Base-by-base conservation (phyloP, 257 asterid genomes). In the Eucommia ulmoides region DNA sequence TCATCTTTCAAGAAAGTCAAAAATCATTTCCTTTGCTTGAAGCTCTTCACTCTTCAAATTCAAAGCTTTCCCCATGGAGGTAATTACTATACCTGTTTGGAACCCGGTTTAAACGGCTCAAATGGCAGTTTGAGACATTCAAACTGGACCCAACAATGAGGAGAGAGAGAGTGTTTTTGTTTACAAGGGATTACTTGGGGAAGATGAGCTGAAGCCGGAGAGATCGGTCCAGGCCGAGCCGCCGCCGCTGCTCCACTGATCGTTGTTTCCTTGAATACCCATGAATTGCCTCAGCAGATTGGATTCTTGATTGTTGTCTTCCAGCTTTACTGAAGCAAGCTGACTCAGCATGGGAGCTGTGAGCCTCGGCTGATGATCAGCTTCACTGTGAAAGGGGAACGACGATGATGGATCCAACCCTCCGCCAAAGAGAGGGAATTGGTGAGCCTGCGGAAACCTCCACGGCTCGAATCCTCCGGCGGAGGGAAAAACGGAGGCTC, bases 141-240 rank as follows among this genome's bases (percentile, higher is more conserved):
- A n/a, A n/a, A n/a, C n/a, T n/a, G n/a, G n/a, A n/a, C n/a, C n/a
- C n/a, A n/a, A n/a, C n/a, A n/a, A n/a, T n/a, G n/a, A n/a, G n/a
- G n/a, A n/a, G n/a, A n/a, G n/a, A n/a, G n/a, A n/a, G n/a, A n/a
- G n/a, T n/a, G n/a, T n/a, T n/a, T n/a, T n/a, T n/a, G n/a, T 4
- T 38, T 38, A 42, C 19, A 42, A 42, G 48, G 48, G 48, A 61
- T 80, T 80, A 55, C 77, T 79, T 18, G 88, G 71, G 0, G 97
- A 79, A 50, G 88, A 73, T 26, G 95, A 79, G 58, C 84, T 79
- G 69, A 88, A 88, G 58, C 78, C 70, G 4, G 94, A 68, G 54
- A 84, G 76, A 46, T 88, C 92, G 0, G 78, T 81, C 97, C 95
- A 88, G 26, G 67, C 49, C 14, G 48, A 41, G 61, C 52, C 25